Evolutionary conservation across 441 rosid genomes (phyloP), one percentile per base, ranked within the genome.

Genomic region (Populus hybrid): DNA sequence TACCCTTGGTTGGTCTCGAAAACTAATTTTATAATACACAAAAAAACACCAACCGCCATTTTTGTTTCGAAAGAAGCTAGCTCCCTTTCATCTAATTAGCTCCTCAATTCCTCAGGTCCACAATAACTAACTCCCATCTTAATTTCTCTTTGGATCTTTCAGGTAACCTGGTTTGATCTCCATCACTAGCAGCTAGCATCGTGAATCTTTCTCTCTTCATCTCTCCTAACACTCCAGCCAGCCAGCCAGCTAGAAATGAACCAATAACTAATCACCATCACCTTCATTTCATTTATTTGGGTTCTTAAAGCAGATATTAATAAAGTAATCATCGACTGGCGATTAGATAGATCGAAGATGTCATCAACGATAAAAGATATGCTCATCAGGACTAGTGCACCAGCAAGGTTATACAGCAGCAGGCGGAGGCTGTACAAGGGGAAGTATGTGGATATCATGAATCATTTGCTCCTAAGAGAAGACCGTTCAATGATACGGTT

Each of bases 311-410:
- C 57, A 14, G 6, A 46, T 46, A 46, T 14, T 46, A 14, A 38
- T 38, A 34, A 38, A 38, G 10, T 38, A 38, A 14, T 46, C 12
- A 46, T 46, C 57, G 57, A 5, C 57, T 46, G 57, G 57, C 57
- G 20, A 46, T 46, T 40, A 11, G 50, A 40, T 40, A 26, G 21
- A 11, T 14, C 0, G 24, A 11, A 63, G 63, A 50, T 83, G 87
- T 75, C 82, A 4, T 84, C 85, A 18, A 67, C 82, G 68, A 77
- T 86, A 80, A 82, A 86, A 81, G 86, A 87, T 61, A 75, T 85
- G 83, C 69, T 90, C 21, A 69, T 86, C 35, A 86, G 88, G 85
- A 81, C 85, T 46, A 14, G 57, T n/a, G 71, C 85, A 2, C 75
- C 84, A 3, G 87, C 83, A 2, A 77, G 77, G 3, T 74, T 65